A percentile compares a stretch with the other conserved stretches of the same genome.
Conservation (phyloP, 805 yeast species). For the Spathaspora arborariae region DNA sequence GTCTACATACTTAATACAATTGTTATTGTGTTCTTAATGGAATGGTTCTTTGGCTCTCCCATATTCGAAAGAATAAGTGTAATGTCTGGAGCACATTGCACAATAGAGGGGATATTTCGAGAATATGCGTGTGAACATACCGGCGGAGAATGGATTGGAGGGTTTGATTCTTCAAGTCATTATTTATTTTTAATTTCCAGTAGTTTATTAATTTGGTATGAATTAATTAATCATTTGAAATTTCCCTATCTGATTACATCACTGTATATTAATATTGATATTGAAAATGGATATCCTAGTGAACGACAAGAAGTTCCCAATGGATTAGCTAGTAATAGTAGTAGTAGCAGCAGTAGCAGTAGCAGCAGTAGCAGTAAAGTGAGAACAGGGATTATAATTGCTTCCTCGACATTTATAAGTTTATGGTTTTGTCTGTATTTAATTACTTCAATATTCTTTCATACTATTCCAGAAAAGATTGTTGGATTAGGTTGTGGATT, state of each 20-base stretch:
- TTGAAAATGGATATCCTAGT: background rate
- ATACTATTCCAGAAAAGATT: conserved; percentile 43
- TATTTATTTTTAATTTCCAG: conserved; percentile 42
- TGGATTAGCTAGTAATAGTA: no score
- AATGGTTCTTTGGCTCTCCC: conserved; percentile 35
- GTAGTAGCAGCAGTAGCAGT: background rate
- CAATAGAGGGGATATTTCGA: conserved; percentile 10
- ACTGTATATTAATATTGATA: background rate
- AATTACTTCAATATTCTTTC: conserved; percentile 48
- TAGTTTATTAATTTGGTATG: conserved; percentile 32
- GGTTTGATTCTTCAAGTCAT: conserved; percentile 56
- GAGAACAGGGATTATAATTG: background rate
- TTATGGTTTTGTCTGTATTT: conserved; percentile 39
- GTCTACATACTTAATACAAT: conserved; percentile 5
- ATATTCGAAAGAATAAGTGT: conserved; percentile 29
- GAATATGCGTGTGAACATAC: conserved; percentile 9
- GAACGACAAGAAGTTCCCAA: background rate
- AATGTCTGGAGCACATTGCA: conserved; percentile 39
- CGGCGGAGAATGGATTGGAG: conserved; percentile 42
- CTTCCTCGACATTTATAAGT: conserved; percentile 12
- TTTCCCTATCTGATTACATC: background rate
- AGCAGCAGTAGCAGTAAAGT: background rate
- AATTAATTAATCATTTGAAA: conserved; percentile 1
- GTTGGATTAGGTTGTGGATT: conserved; percentile 41
- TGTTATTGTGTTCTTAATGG: conserved; percentile 5